These are phyloP conservation scores for Centrapalus pauciflorus DNA, from an alignment of 129 eudicot genomes.

Conservation along the genomic window DNA sequence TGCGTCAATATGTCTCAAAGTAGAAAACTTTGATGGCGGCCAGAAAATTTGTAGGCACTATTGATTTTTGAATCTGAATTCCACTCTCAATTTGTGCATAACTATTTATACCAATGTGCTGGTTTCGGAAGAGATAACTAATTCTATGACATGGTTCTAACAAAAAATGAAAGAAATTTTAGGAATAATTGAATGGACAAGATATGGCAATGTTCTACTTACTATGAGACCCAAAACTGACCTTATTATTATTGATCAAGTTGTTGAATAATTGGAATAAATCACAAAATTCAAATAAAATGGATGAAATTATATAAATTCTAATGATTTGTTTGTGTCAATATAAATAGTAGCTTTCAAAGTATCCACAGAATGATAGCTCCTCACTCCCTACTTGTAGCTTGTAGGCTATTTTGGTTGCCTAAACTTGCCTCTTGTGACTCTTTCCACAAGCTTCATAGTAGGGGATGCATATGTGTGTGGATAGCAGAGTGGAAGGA, in stretches of 20 bases:
- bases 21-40: not conserved
- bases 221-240: too few relatives aligned
- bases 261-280: too few relatives aligned
- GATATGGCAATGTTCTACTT: too few relatives aligned
- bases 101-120: not conserved
- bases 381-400: too few relatives aligned
- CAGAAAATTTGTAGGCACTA: not conserved
- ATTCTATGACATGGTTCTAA: not conserved
- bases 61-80: not conserved
- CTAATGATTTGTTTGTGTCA: not conserved
- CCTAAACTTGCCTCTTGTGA: not conserved
- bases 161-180: not conserved
- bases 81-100: not conserved
- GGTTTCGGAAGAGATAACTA: slow-evolving; percentile 1
- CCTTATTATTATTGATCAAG: too few relatives aligned
- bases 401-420: too few relatives aligned
- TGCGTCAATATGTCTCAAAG: not conserved
- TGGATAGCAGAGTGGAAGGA: not conserved
- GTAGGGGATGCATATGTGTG: not conserved
- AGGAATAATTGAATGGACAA: too few relatives aligned
- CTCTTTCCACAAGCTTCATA: not conserved
- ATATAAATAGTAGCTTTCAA: not conserved
- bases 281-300: too few relatives aligned
- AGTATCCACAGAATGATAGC: not conserved
- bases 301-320: not conserved